Conservation (phyloP, 169 alveolate species). For the Theileria parva region DNA sequence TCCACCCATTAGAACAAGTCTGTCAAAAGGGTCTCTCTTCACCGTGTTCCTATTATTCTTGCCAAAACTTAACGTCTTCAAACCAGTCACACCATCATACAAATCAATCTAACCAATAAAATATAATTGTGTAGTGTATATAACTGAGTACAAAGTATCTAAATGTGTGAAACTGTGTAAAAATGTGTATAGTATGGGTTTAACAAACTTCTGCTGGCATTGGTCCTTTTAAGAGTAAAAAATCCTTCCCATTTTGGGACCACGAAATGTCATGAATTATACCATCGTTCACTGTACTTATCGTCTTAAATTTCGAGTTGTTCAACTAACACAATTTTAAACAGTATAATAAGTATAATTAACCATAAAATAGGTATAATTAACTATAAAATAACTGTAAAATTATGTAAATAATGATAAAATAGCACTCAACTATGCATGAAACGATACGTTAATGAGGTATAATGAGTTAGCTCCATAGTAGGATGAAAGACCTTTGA, state of each 20-base stretch:
- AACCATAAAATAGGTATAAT: not conserved
- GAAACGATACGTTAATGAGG: slow-evolving; percentile 51
- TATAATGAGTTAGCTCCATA: slow-evolving; percentile 72
- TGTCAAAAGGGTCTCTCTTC: slow-evolving; percentile 74
- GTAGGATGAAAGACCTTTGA: slow-evolving; percentile 69
- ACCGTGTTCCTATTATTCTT: slow-evolving; percentile 82
- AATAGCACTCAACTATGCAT: not conserved
- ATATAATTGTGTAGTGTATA: not conserved
- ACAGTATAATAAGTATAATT: not conserved
- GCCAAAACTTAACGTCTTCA: slow-evolving; percentile 71
- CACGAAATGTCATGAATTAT: slow-evolving; percentile 74
- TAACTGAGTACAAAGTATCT: not conserved
- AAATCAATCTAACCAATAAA: slow-evolving; percentile 25
- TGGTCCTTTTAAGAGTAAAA: slow-evolving; percentile 71
- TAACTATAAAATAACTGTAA: not conserved
- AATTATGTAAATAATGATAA: slow-evolving; percentile 38
- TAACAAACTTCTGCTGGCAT: slow-evolving; percentile 68
- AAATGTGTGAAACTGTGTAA: not conserved
- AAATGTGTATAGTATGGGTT: not conserved
- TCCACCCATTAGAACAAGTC: slow-evolving; percentile 84
- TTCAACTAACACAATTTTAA: slow-evolving; percentile 13
- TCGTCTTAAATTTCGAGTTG: slow-evolving; percentile 32
- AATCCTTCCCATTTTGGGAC: slow-evolving; percentile 70
- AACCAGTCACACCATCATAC: slow-evolving; percentile 71
- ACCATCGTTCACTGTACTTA: slow-evolving; percentile 65